phyloP scores from a whole-genome alignment of 306 rosid species.

The Potentilla sterilis region DNA sequence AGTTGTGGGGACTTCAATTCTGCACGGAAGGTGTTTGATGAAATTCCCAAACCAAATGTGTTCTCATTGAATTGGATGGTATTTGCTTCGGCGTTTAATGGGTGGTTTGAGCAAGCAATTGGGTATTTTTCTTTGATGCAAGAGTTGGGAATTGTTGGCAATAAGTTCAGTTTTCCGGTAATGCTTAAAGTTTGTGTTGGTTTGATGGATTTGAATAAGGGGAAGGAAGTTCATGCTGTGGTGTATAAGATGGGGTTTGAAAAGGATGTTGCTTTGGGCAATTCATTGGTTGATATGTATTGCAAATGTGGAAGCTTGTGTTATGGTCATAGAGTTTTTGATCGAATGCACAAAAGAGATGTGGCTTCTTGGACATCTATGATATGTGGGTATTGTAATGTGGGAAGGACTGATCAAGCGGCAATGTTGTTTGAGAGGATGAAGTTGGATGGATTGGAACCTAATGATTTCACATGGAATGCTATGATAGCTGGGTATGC shows the following conservation, averaged over 20 bases:
- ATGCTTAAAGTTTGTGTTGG: slow-evolving; percentile 60
- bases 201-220: slow-evolving; percentile 55
- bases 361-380: slow-evolving; percentile 64
- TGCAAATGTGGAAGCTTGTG: slow-evolving; percentile 47
- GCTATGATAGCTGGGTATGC: slow-evolving; percentile 51
- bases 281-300: slow-evolving; percentile 64
- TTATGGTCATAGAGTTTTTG: slow-evolving; percentile 47
- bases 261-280: slow-evolving; percentile 33
- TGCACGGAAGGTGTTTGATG: slow-evolving; percentile 31
- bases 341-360: slow-evolving; percentile 51
- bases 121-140: slow-evolving; percentile 42
- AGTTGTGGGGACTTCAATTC: slow-evolving; percentile 48
- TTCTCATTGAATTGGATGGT: slow-evolving; percentile 69
- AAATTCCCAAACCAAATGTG: slow-evolving; percentile 46
- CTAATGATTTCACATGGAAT: slow-evolving; percentile 74
- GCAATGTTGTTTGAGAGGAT: slow-evolving; percentile 53
- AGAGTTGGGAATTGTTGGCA: slow-evolving; percentile 36
- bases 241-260: slow-evolving; percentile 43
- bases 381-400: slow-evolving; percentile 52
- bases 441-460: slow-evolving; percentile 56
- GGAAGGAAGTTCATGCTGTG: slow-evolving; percentile 61
- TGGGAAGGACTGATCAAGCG: slow-evolving; percentile 38
- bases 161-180: slow-evolving; percentile 47
- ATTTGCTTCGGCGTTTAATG: slow-evolving; percentile 45
- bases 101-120: slow-evolving; percentile 46